phyloP scores from a whole-genome alignment of 495 filamentous ascomycete genomes.

The Daldinia bambusicola region DNA sequence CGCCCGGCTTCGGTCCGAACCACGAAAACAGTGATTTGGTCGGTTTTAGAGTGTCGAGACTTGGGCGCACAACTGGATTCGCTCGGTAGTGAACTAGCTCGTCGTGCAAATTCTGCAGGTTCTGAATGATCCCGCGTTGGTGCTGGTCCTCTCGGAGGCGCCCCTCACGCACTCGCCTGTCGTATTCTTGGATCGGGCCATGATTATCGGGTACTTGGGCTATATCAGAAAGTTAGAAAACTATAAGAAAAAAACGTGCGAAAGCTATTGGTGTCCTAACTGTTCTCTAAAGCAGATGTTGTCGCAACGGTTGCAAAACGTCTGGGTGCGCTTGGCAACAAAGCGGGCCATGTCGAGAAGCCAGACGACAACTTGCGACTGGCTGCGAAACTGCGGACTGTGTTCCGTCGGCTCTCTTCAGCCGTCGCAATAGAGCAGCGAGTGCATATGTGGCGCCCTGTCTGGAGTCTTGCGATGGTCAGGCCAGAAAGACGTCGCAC shows the following conservation, averaged over 20 bases:
- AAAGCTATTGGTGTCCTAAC: slow-evolving; percentile 30
- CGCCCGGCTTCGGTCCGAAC: slow-evolving; percentile 63
- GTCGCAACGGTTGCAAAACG: slow-evolving; percentile 49
- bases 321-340: slow-evolving; percentile 39
- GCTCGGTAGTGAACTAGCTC: slow-evolving; percentile 79
- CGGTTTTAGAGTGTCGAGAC: slow-evolving; percentile 73
- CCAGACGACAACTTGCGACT: slow-evolving; percentile 23
- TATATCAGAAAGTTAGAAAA: slow-evolving; percentile 26
- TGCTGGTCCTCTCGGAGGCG: slow-evolving; percentile 86
- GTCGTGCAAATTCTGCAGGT: slow-evolving; percentile 88
- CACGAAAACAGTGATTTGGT: slow-evolving; percentile 75
- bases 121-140: slow-evolving; percentile 89
- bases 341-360: slow-evolving; percentile 26
- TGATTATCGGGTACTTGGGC: slow-evolving; percentile 39
- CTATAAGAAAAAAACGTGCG: neutral
- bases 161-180: slow-evolving; percentile 76
- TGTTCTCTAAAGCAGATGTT: slow-evolving; percentile 46
- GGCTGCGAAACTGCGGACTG: slow-evolving; percentile 8
- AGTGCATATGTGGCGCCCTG: slow-evolving; percentile 35
- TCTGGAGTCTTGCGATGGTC: slow-evolving; percentile 31
- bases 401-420: slow-evolving; percentile 30
- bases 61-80: slow-evolving; percentile 79
- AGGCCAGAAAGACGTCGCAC: slow-evolving; percentile 30
- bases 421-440: slow-evolving; percentile 29
- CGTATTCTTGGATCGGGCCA: slow-evolving; percentile 89